Evolutionary conservation across 2,329 filamentous ascomycete genomes (phyloP), one percentile per base, ranked within the genome.

Genomic region (Lasiodiplodia sp.): DNA sequence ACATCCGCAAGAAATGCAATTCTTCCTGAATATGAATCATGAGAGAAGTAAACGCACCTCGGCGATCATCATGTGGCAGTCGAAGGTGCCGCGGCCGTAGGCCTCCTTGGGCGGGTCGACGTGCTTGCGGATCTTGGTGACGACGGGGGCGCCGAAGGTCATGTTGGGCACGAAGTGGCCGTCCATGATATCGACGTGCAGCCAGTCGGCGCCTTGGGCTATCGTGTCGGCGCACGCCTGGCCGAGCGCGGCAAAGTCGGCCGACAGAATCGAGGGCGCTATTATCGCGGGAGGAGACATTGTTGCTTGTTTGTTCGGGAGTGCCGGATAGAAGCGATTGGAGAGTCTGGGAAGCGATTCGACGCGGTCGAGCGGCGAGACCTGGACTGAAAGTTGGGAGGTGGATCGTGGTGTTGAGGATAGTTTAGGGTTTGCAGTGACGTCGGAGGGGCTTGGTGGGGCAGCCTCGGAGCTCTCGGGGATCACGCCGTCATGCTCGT

Each of bases 61-160:
- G 76, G 93, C 90, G 78, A 99, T 97, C 96, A 99, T 99, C 96
- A 99, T 98, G 83, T 99, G 96, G 87, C 96, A 99, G 82, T 99
- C 96, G 79, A 99, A 99, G 16, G 95, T 98, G 71, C 96, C 96
- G 74, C 90, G 92, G 66, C 92, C 94, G 73, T 91, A 85, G 40
- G 87, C 87, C 64, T 87, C 84, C 51, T 85, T 85, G 3, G 94
- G 94, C 73, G 87, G 86, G 68, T 93, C 90, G 75, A 99, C 94
- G 76, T 97, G 92, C 56, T 88, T 86, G 71, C 96, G 90, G 75
- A 99, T 96, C 85, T 95, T 97, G 74, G 93, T 95, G 56, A 99
- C 96, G 47, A 99, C 94, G 5, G 95, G 94, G 23, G 95, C 90
- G 69, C 96, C 96, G 77, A 98, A 97, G 58, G 96, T 98, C 81